A percentile compares a stretch with the other conserved stretches of the same genome.
These are phyloP conservation scores for Neopestalotiopsis sp. DNA, from an alignment of 2,329 filamentous ascomycete species.

Conservation along the genomic window DNA sequence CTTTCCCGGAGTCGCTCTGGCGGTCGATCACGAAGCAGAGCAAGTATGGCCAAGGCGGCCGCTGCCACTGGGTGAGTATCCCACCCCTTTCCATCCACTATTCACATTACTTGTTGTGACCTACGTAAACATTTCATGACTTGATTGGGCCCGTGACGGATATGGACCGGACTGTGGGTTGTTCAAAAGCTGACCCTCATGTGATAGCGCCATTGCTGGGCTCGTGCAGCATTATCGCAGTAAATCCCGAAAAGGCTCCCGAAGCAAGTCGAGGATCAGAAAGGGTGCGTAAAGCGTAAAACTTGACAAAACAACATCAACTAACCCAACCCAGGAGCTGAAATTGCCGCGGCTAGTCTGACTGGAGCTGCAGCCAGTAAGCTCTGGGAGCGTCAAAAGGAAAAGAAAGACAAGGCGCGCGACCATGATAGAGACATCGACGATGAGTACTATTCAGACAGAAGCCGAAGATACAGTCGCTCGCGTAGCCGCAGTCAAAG, in stretches of 20 bases:
- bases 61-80: slow-evolving; percentile 52
- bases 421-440: slow-evolving; percentile 40
- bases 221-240: slow-evolving; percentile 64
- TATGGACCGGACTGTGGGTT: neutral
- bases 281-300: slow-evolving; percentile 42
- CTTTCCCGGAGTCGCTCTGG: slow-evolving; percentile 47
- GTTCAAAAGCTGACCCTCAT: neutral
- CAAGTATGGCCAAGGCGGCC: slow-evolving; percentile 57
- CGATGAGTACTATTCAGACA: slow-evolving; percentile 37
- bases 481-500: slow-evolving; percentile 31
- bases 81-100: neutral
- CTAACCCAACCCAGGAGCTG: slow-evolving; percentile 44
- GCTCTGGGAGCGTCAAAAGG: slow-evolving; percentile 63
- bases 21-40: slow-evolving; percentile 42
- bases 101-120: neutral
- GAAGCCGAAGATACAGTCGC: slow-evolving; percentile 18
- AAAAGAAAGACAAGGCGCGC: slow-evolving; percentile 57
- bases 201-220: slow-evolving; percentile 55
- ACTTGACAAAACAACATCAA: neutral
- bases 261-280: slow-evolving; percentile 44
- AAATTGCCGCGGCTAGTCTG: slow-evolving; percentile 64
- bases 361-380: slow-evolving; percentile 66
- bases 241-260: slow-evolving; percentile 44
- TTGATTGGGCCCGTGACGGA: neutral
- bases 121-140: neutral